A percentile compares a stretch with the other conserved stretches of the same genome.
phyloP scores from a whole-genome alignment of 768 basidiomycete species.

The Serendipita vermifera region DNA sequence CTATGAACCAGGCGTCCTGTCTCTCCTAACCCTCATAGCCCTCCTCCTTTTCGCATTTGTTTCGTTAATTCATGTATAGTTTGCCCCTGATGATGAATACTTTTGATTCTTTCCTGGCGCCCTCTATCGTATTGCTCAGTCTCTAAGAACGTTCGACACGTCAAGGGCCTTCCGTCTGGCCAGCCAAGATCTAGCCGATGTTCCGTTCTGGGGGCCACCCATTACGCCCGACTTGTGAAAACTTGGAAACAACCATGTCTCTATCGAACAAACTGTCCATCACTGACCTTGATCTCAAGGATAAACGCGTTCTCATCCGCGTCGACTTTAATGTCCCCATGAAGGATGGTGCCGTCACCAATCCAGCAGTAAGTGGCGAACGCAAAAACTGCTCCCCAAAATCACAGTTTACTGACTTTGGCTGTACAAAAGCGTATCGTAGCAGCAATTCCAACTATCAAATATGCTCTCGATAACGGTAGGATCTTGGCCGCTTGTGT shows the following conservation, averaged over 20 bases:
- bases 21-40: too few relatives aligned
- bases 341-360: constrained; percentile 80
- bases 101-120: too few relatives aligned
- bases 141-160: too few relatives aligned
- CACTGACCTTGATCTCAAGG: constrained; percentile 77
- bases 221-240: too few relatives aligned
- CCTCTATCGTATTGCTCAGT: too few relatives aligned
- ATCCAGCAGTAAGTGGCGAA: constrained; percentile 65
- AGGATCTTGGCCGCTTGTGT: constrained; percentile 15
- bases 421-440: constrained; percentile 66
- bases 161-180: too few relatives aligned
- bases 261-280: constrained; percentile 91
- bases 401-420: constrained; percentile 12
- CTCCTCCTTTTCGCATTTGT: too few relatives aligned
- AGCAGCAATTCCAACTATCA: constrained; percentile 89
- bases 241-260: constrained; percentile 57
- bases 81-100: too few relatives aligned
- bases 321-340: constrained; percentile 96
- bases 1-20: too few relatives aligned
- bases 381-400: constrained; percentile 12
- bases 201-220: too few relatives aligned
- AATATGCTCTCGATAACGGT: constrained; percentile 84
- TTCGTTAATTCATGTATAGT: too few relatives aligned
- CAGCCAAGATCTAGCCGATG: too few relatives aligned
- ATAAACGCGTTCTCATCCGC: constrained; percentile 81